Evolutionary conservation across 2,329 filamentous ascomycete species (phyloP), one percentile per base, ranked within the genome.

Genomic region (Mollisiaceae sp.): DNA sequence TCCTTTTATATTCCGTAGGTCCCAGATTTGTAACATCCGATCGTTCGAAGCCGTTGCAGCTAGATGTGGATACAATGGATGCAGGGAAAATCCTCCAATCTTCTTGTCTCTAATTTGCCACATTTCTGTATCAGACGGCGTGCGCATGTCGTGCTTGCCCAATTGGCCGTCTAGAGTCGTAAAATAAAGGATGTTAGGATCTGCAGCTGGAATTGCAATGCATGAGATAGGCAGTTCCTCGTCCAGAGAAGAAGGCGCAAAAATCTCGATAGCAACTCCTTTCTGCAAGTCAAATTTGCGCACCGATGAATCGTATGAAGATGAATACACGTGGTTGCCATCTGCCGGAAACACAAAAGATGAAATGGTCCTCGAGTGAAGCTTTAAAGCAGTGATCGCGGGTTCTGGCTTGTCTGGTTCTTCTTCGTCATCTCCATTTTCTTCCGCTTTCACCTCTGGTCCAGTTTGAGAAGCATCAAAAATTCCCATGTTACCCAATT

Each of bases 221-320:
- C 92, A 91, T 0, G 93, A 97, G 11, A 99, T 85, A 0, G 93
- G 91, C 11, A 92, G 81, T 64, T 97, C 94, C 9, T 89, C 87
- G 27, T 86, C 82, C 0, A 85, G 81, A 67, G 91, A 89, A 0
- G 82, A 77, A 0, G 94, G 93, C 0, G 91, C 92, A 78, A 92
- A 98, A 0, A 94, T 82, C 74, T 97, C 92, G 0, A 91, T 84
- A 0, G 93, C 93, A 1, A 91, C 84, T 0, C 91, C 91, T 74
- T 92, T 93, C 41, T 87, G 85, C 0, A 99, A 82, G 74, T 99
- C 94, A 22, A 97, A 83, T 66, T 91, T 92, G 4, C 95, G 88
- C 63, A 99, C 92, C 0, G 93, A 94, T 0, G 92, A 95, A 78
- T 99, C 95, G 77, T 99, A 98, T 0, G 94, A 97, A 0, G 91